Base-by-base conservation (phyloP, 768 basidiomycete species). In the Serendipita indica region DNA sequence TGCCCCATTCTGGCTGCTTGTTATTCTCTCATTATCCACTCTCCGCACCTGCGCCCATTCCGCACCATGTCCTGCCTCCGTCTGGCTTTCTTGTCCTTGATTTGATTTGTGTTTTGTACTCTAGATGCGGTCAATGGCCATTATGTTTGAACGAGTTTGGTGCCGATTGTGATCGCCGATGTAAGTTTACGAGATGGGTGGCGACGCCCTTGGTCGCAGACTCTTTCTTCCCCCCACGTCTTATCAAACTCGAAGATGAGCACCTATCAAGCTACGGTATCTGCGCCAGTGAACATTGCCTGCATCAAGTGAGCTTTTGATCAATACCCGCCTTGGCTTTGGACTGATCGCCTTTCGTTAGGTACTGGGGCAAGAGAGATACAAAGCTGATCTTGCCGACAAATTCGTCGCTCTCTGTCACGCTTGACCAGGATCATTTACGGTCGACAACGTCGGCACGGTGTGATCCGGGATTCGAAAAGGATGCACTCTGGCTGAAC, bases 351-450 rank as follows among this genome's bases (percentile, higher is more conserved):
- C 59, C 18, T 60, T 28, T n/a, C 58, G 61, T 46, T 67, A 93
- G 88, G 70, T 98, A 98, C 77, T 99, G 96, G 96, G 96, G 96
- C 63, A 99, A 99, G 72, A 87, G 96, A 62, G 87, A 97, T 72
- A 93, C 90, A 2, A 79, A 83, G 65, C 81, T 98, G 63, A 97
- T 97, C 69, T 76, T 99, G 60, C 96, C 96, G 41, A 97, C 92
- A 63, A 99, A 99, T 73, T 90, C 91, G 0, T 98, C 94, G 7
- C 80, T 99, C n/a, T 97, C 93, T 4, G 89, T 98, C 49, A 98
- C 96, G 2, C 84, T 99, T 62, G 86, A 86, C 66, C 96, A 98
- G 71, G 92, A 98, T 72, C 88, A 98, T 65, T 80, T 99, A 7
- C 79, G 89, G 60, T 89, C 89, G 1, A 94, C 90, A 5, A 99